phyloP scores from a whole-genome alignment of 805 yeast genomes.

The Saccharomycopsis sp. region DNA sequence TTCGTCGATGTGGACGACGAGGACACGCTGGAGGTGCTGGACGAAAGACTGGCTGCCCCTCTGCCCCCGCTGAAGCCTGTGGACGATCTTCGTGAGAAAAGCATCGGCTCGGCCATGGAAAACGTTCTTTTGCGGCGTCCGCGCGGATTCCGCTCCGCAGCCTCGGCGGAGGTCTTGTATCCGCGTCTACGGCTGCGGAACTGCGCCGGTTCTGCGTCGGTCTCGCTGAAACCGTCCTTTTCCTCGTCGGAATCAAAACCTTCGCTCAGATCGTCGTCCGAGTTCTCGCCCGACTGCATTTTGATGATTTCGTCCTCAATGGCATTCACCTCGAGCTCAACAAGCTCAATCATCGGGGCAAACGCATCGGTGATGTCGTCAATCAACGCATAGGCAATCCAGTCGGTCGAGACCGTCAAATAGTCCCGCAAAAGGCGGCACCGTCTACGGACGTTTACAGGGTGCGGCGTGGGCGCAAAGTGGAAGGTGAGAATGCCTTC shows the following conservation, averaged over 20 bases:
- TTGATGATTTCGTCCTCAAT: slow-evolving; percentile 49
- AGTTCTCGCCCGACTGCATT: slow-evolving; percentile 13
- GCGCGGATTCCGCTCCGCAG: background rate
- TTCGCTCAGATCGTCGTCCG: slow-evolving; percentile 1
- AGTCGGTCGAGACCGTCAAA: slow-evolving; percentile 71
- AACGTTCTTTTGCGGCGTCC: background rate
- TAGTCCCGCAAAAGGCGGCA: slow-evolving; percentile 73
- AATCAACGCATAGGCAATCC: slow-evolving; percentile 76
- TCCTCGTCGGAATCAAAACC: slow-evolving; percentile 20
- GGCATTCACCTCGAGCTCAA: slow-evolving; percentile 76
- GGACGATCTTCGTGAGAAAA: background rate
- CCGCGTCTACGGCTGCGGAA: background rate
- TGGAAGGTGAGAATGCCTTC: slow-evolving; percentile 66
- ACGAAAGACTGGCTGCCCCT: background rate
- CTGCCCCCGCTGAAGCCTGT: slow-evolving; percentile 6
- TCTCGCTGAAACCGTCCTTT: slow-evolving; percentile 16
- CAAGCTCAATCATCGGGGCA: slow-evolving; percentile 71
- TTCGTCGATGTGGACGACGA: slow-evolving; percentile 30
- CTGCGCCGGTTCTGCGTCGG: slow-evolving; percentile 7
- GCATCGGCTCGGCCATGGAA: background rate
- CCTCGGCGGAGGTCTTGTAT: background rate
- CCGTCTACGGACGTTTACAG: slow-evolving; percentile 75
- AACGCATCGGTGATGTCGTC: slow-evolving; percentile 84
- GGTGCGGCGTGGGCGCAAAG: slow-evolving; percentile 59
- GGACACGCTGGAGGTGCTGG: slow-evolving; percentile 23